Evolutionary conservation across 768 basidiomycete genomes (phyloP).

Genomic region (Lentinula sp.): DNA sequence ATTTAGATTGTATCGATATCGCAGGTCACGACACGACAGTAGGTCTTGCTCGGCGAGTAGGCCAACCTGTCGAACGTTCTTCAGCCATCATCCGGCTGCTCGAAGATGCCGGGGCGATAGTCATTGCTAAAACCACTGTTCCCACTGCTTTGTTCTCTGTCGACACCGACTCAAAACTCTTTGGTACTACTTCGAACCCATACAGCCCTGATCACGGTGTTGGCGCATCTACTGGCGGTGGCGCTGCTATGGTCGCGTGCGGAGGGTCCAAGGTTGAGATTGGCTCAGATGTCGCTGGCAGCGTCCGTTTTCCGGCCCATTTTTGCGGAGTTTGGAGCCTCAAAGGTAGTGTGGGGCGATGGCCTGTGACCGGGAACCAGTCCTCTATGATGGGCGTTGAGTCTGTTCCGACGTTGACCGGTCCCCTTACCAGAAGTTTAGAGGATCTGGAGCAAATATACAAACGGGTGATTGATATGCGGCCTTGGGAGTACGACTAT

Average conservation of each 20-base stretch:
- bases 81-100: slow-evolving; percentile 52
- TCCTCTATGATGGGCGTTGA: slow-evolving; percentile 51
- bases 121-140: slow-evolving; percentile 58
- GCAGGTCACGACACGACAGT: slow-evolving; percentile 55
- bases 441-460: slow-evolving; percentile 62
- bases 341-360: slow-evolving; percentile 53
- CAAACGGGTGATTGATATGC: slow-evolving; percentile 52
- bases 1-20: slow-evolving; percentile 38
- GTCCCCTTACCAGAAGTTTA: slow-evolving; percentile 59
- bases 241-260: slow-evolving; percentile 58
- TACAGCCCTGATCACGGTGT: slow-evolving; percentile 44
- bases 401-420: slow-evolving; percentile 43
- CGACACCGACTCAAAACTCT: slow-evolving; percentile 55
- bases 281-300: slow-evolving; percentile 71
- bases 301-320: slow-evolving; percentile 66
- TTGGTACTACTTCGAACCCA: slow-evolving; percentile 58
- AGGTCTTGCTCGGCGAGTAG: slow-evolving; percentile 49
- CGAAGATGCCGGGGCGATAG: slow-evolving; percentile 56
- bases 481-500: slow-evolving; percentile 66
- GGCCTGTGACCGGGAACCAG: slow-evolving; percentile 43
- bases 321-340: slow-evolving; percentile 67
- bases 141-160: slow-evolving; percentile 51
- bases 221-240: slow-evolving; percentile 69
- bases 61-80: slow-evolving; percentile 37
- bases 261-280: slow-evolving; percentile 64